Evolutionary conservation across 257 asterid species (phyloP).

Genomic region (Jaltomata sinuosa): DNA sequence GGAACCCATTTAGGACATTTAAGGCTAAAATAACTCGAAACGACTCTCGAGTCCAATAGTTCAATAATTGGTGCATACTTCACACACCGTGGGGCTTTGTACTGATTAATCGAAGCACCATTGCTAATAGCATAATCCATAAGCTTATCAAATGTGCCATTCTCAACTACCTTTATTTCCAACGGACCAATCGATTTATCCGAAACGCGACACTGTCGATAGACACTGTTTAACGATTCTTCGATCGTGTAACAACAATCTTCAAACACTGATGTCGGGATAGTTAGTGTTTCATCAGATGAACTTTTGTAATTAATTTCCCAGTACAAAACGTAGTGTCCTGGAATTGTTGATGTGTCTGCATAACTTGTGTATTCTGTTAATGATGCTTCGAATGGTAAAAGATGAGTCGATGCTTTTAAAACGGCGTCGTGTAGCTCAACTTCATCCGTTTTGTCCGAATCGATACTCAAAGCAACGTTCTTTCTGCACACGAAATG

Average conservation of each 20-base stretch:
- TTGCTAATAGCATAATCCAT: constrained; percentile 34
- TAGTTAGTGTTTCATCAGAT: constrained; percentile 1
- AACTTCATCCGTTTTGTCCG: constrained; percentile 33
- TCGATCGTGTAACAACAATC: constrained; percentile 30
- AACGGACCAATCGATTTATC: constrained; percentile 35
- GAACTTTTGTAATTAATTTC: constrained; percentile 13
- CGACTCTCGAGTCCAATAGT: constrained; percentile 19
- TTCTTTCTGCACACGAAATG: constrained; percentile 30
- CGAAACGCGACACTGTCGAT: constrained; percentile 31
- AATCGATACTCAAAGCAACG: constrained; percentile 31
- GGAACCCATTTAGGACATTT: constrained; percentile 1
- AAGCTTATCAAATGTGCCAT: constrained; percentile 34
- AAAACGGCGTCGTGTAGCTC: constrained; percentile 30
- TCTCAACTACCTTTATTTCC: constrained; percentile 27
- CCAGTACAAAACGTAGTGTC: constrained; percentile 34
- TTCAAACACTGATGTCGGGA: constrained; percentile 7
- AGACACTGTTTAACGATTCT: constrained; percentile 31
- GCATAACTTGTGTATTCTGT: constrained; percentile 29
- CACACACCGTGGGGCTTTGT: constrained; percentile 41
- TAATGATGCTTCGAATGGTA: constrained; percentile 2
- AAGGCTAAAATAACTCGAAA: constrained; percentile 22
- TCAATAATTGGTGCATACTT: constrained; percentile 31
- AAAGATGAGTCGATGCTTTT: constrained; percentile 11
- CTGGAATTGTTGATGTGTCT: constrained; percentile 22
- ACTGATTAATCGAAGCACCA: constrained; percentile 36